Evolutionary conservation across 2,329 filamentous ascomycete species (phyloP), one percentile per base, ranked within the genome.

Genomic region (Hymenoscyphus salicellus): DNA sequence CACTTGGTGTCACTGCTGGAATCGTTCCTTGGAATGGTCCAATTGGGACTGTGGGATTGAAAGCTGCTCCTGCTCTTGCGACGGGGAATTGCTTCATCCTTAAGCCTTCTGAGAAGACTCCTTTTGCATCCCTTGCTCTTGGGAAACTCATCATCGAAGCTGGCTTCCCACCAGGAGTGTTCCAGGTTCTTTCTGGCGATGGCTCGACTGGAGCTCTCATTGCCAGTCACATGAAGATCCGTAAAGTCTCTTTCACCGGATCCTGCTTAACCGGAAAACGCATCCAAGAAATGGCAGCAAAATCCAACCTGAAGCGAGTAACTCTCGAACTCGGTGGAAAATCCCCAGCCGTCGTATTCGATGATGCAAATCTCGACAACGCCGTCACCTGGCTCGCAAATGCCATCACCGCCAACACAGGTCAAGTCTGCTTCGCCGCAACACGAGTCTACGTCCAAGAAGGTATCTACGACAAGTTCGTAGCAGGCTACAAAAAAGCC

Each of bases 361-460:
- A 80, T 36, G 79, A 81, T 67, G 73, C 71, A 17, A 75, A 80
- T 66, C 70, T 81, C 10, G 77, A 80, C 4, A 78, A 80, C 82
- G 80, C 63, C 85, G 86, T 74, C 6, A 69, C 64, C 4, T 78
- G 76, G 76, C 73, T 73, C 16, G 73, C 73, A 30, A 74, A 75
- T 63, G 71, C 77, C 14, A 76, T 92, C 81, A 88, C 90, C 79
- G 86, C 85, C 63, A 91, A 91, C 71, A 86, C 86, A 0, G 89
- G 89, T 20, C 89, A 92, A 75, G 87, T 91, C 58, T 92, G 89
- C 79, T 90, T 89, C 38, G 91, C 91, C 68, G 88, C 88, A 5
- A 90, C 88, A 0, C 80, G 89, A 2, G 87, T 92, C 8, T 91
- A 91, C 74, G 84, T 92, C 3, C 88, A 88, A 1, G 77, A 81